Conservation (phyloP, 805 yeast species). For the Candida qinlingensis region DNA sequence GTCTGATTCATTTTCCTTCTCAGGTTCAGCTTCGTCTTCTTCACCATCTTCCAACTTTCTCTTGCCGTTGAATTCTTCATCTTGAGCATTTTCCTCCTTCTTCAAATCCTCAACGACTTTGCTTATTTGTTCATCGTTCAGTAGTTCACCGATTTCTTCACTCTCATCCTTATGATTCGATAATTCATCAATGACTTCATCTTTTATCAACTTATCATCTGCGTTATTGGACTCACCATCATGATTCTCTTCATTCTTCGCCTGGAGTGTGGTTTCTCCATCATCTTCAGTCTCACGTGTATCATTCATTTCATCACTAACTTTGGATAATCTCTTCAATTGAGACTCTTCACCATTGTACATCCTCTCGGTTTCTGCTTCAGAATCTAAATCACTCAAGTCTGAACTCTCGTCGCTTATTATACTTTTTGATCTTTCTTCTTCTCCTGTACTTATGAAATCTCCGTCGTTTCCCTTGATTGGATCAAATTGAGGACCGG, state of each 20-base stretch:
- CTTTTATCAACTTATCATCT: constrained; percentile 20
- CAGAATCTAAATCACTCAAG: constrained; percentile 62
- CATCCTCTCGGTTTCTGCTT: constrained; percentile 90
- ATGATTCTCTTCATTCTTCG: constrained; percentile 10
- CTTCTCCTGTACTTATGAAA: background rate
- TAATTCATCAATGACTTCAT: constrained; percentile 20
- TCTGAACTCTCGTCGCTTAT: constrained; percentile 34
- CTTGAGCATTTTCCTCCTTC: constrained; percentile 10
- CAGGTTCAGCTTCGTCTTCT: constrained; percentile 18
- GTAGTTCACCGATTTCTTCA: constrained; percentile 16
- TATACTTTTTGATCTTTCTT: constrained; percentile 17
- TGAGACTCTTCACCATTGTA: constrained; percentile 39
- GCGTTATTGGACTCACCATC: background rate
- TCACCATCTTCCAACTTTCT: constrained; percentile 7
- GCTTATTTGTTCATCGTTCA: constrained; percentile 20
- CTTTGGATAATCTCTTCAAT: constrained; percentile 36
- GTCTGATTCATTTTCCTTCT: constrained; percentile 20
- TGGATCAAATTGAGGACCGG: background rate
- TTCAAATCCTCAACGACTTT: constrained; percentile 17
- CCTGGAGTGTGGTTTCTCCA: constrained; percentile 13
- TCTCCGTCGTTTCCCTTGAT: background rate
- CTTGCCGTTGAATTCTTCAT: constrained; percentile 9
- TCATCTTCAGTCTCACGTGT: constrained; percentile 21
- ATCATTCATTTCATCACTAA: constrained; percentile 6
- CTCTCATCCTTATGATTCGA: constrained; percentile 17